Base-by-base conservation (phyloP, 2,329 filamentous ascomycete genomes). In the Ophiocordyceps polyrhachis-furcata region DNA sequence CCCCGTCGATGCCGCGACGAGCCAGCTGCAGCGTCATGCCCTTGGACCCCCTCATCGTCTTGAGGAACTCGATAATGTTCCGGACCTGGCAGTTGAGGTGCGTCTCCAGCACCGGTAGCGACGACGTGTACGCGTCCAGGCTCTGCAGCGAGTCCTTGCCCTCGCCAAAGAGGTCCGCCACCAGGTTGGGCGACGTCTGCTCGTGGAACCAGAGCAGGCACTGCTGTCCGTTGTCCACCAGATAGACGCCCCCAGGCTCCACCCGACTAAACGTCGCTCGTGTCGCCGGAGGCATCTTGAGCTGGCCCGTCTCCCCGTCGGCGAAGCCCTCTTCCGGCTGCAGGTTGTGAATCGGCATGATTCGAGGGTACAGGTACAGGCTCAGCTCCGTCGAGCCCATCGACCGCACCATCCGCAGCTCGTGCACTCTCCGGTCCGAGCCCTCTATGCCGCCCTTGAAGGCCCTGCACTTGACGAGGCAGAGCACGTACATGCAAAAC, bases 401-500 rank as follows among this genome's bases (percentile, higher is more conserved):
- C 14, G 81, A 80, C 47, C 84, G 83, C 49, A 98, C 73, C 74
- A 94, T 80, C 44, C 89, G 79, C 70, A 93, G 80, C 58, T 95
- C 89, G 55, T 96, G 83, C 14, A 93, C 81, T 49, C 91, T 75
- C 49, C 91, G 79, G 61, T 98, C 91, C 11, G 84, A 86, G 32
- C 85, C 83, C 62, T 98, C 91, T 51, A 81, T 79, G 47, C 89
- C 89, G 44, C 84, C 83, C 67, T 96, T 96, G 67, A 96, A 87
- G 3, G 89, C 88, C 47, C 91, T 79, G 46, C 78, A 88, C 62
- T 98, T 98, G 58, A 93, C 66, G 50, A 96, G 67, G 42, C 83
- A 81, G 11, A 98, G 78, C 64, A 93, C 84, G 62, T 91, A 96
- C 87, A 98, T 96, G 55, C 83, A 79, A 55, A 94, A 88, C 59